Conservation (phyloP, 2,329 filamentous ascomycete genomes). For the Cercospora sp. region DNA sequence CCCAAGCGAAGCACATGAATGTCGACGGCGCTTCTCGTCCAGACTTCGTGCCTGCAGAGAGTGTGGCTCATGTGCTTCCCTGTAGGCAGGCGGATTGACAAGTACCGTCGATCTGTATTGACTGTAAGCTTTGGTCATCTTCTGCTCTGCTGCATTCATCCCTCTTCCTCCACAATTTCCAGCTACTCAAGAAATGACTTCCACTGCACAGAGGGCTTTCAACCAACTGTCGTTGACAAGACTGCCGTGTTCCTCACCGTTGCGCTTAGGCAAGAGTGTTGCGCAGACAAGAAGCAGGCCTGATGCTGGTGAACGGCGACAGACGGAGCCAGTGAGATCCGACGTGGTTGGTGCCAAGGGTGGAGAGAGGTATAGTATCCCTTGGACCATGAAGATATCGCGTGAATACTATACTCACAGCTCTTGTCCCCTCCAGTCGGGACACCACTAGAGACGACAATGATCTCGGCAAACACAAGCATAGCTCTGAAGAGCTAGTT, state of each 20-base stretch:
- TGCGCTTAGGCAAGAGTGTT: slow-evolving; percentile 1
- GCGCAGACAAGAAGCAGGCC: neutral
- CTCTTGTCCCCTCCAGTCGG: neutral
- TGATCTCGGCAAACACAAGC: neutral
- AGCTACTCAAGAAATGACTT: neutral
- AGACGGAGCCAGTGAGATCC: slow-evolving; percentile 1
- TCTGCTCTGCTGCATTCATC: neutral
- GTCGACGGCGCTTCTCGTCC: neutral
- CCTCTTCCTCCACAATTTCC: neutral
- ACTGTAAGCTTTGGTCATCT: neutral
- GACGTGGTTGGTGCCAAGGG: neutral
- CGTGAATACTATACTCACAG: neutral
- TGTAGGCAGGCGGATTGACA: neutral
- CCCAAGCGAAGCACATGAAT: slow-evolving; percentile 1
- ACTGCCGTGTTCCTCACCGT: slow-evolving; percentile 5
- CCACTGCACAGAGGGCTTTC: slow-evolving; percentile 7
- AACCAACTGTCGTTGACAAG: slow-evolving; percentile 7
- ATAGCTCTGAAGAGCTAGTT: neutral
- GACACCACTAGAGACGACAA: neutral
- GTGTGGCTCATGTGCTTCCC: neutral
- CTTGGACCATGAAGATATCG: neutral
- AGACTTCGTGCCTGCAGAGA: neutral
- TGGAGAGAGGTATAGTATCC: neutral
- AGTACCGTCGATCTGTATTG: slow-evolving; percentile 3
- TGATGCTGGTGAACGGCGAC: neutral